Evolutionary conservation across 129 eudicot species (phyloP).

Genomic region (sunflower (Helianthus annuus)): DNA sequence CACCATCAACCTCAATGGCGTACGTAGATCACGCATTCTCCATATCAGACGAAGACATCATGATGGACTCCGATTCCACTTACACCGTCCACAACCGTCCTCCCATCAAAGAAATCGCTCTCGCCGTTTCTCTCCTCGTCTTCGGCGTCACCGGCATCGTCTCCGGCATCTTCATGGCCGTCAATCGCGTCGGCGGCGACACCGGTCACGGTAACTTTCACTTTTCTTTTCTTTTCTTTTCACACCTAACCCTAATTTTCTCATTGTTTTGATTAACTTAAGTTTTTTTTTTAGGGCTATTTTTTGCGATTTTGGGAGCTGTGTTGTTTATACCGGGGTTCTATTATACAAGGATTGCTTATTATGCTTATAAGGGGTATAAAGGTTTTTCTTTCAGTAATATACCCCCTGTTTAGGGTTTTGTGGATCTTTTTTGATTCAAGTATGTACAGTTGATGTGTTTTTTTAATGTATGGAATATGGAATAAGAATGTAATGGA

Average conservation of each 20-base stretch:
- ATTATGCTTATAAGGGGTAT: conserved; percentile 96
- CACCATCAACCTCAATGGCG: conserved; percentile 53
- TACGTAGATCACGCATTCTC: conserved; percentile 97
- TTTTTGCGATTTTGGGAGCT: conserved; percentile 83
- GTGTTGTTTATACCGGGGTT: conserved; percentile 88
- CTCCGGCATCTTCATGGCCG: conserved; percentile 70
- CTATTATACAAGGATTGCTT: conserved; percentile 91
- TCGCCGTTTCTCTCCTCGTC: conserved; percentile 88
- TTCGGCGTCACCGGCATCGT: conserved; percentile 69
- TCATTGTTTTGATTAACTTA: not conserved
- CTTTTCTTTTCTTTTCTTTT: not conserved
- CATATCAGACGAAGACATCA: conserved; percentile 80
- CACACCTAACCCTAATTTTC: not conserved
- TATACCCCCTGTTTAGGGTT: conserved; percentile 76
- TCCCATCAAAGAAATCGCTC: conserved; percentile 89
- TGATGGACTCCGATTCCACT: conserved; percentile 71
- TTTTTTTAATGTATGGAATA: conserved; percentile 25
- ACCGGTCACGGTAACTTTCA: conserved; percentile 70
- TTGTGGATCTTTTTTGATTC: not conserved
- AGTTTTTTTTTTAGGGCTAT: conserved; percentile 50
- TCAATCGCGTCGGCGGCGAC: conserved; percentile 86
- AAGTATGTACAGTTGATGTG: conserved; percentile 26
- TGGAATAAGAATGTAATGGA: conserved; percentile 25
- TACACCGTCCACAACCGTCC: conserved; percentile 68
- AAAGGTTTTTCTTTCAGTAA: conserved; percentile 93